phyloP scores from a whole-genome alignment of 352 stramenopile genomes.

The Aphanomyces euteiches region DNA sequence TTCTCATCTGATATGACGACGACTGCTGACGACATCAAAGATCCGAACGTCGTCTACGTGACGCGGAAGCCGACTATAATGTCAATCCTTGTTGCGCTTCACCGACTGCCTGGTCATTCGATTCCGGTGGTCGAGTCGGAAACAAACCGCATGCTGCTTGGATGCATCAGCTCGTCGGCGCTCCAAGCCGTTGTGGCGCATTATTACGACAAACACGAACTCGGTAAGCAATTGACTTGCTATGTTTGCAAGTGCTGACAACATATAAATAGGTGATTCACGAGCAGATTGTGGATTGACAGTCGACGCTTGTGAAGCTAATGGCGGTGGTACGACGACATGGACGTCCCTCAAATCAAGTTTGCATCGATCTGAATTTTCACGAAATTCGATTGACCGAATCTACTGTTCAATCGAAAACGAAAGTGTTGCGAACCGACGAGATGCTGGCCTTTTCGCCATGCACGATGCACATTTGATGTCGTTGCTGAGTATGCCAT shows the following conservation, averaged over 20 bases:
- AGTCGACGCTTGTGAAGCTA: not conserved
- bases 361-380: not conserved
- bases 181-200: constrained; percentile 8
- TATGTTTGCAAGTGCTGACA: not conserved
- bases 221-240: not conserved
- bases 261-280: not conserved
- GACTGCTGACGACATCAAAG: constrained; percentile 62
- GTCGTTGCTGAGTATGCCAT: constrained; percentile 57
- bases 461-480: constrained; percentile 74
- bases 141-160: constrained; percentile 65
- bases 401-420: not conserved
- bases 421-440: no score
- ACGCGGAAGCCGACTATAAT: constrained; percentile 65
- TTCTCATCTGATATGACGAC: constrained; percentile 47
- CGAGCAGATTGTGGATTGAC: constrained; percentile 5
- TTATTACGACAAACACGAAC: constrained; percentile 10
- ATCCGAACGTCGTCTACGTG: constrained; percentile 67
- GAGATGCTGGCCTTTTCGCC: not conserved
- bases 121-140: constrained; percentile 75
- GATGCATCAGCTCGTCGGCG: constrained; percentile 50
- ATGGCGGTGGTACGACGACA: not conserved
- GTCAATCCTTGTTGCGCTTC: constrained; percentile 63
- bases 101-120: constrained; percentile 69
- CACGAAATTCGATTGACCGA: not conserved
- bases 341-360: constrained; percentile 14